Evolutionary conservation across 2,329 filamentous ascomycete species (phyloP).

Genomic region (Talaromyces sp.): DNA sequence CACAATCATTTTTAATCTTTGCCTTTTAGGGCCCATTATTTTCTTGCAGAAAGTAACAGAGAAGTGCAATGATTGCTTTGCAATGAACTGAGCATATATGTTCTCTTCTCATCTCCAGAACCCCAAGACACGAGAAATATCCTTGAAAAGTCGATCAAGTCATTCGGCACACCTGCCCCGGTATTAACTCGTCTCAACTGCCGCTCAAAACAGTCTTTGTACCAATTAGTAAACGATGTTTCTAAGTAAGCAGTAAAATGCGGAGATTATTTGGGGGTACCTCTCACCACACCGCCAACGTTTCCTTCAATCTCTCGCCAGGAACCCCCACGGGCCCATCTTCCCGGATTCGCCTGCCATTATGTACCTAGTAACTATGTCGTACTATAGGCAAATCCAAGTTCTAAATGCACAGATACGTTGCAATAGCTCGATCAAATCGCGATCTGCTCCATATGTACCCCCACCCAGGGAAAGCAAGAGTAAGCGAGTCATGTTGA

Average conservation of each 20-base stretch:
- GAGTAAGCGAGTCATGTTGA: neutral
- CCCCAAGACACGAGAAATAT: too few relatives aligned
- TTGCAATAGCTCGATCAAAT: neutral
- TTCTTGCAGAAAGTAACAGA: neutral
- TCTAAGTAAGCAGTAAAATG: neutral
- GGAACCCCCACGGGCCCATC: neutral
- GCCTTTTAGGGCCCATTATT: neutral
- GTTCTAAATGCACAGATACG: neutral
- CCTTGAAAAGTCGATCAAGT: neutral
- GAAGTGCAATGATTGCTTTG: neutral
- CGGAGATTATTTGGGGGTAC: slow-evolving; percentile 3
- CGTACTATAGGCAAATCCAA: neutral
- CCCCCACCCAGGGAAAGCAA: neutral
- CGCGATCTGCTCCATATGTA: neutral
- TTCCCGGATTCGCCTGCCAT: neutral
- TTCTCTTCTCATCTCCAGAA: neutral
- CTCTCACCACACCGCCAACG: neutral
- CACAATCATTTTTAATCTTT: neutral
- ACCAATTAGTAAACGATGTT: neutral
- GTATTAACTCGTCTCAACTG: neutral
- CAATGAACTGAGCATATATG: neutral
- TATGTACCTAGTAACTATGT: neutral
- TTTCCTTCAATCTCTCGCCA: neutral
- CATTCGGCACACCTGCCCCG: neutral
- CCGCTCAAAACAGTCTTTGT: neutral